Conservation (phyloP, 352 stramenopile species). For the Phytophthora citrophthora region DNA sequence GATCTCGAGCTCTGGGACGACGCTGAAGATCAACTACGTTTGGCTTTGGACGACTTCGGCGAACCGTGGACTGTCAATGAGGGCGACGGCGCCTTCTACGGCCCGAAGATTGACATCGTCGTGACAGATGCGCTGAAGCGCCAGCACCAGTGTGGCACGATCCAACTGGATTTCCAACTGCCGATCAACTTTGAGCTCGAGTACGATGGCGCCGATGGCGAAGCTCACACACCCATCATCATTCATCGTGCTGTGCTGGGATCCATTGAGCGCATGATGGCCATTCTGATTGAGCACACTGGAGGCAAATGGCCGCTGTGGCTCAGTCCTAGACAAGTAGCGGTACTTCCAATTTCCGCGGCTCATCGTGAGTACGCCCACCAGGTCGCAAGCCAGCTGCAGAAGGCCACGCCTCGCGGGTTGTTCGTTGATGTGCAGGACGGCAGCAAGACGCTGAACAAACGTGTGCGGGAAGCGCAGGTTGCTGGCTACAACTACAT, state of each 20-base stretch:
- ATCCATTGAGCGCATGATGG: conserved; percentile 98
- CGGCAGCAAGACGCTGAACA: conserved; percentile 86
- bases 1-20: conserved; percentile 94
- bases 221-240: conserved; percentile 96
- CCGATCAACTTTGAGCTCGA: conserved; percentile 96
- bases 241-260: conserved; percentile 97
- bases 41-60: conserved; percentile 74
- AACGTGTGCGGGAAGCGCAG: conserved; percentile 81
- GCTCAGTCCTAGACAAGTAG: conserved; percentile 88
- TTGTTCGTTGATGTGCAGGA: conserved; percentile 79
- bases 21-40: conserved; percentile 79
- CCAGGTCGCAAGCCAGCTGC: conserved; percentile 52
- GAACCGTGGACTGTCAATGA: conserved; percentile 90
- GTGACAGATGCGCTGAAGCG: conserved; percentile 97
- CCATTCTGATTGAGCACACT: conserved; percentile 97
- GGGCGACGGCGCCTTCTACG: conserved; percentile 97
- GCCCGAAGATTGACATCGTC: conserved; percentile 98
- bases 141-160: conserved; percentile 97
- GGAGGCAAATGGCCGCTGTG: conserved; percentile 97
- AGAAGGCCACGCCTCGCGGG: conserved; percentile 36
- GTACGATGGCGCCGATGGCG: conserved; percentile 90
- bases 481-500: conserved; percentile 89
- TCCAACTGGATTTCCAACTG: conserved; percentile 99
- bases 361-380: conserved; percentile 68
- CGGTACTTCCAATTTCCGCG: conserved; percentile 74